These are phyloP conservation scores for Beauveria brongniartii DNA, from an alignment of 2,329 filamentous ascomycete species.

Conservation along the genomic window DNA sequence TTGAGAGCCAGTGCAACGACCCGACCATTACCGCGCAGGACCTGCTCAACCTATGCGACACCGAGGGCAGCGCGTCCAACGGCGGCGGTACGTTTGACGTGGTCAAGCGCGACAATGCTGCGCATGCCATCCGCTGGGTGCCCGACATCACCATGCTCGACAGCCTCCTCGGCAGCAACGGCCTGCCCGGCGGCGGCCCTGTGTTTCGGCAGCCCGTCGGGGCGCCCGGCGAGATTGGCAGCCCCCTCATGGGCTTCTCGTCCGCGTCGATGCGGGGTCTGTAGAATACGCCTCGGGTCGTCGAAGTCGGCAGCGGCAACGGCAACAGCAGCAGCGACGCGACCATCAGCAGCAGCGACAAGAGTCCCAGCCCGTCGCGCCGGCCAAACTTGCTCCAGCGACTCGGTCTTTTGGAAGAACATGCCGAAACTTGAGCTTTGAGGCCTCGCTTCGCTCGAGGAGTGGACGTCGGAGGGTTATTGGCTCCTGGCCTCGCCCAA, in stretches of 20 bases:
- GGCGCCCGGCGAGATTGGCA: conserved; percentile 62
- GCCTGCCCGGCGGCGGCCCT: conserved; percentile 33
- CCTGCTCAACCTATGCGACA: conserved; percentile 79
- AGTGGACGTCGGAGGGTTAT: background rate
- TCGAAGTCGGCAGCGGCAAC: conserved; percentile 1
- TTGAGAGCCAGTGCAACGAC: conserved; percentile 46
- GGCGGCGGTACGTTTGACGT: conserved; percentile 79
- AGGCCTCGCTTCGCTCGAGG: background rate
- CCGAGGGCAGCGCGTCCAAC: conserved; percentile 77
- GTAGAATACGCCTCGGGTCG: conserved; percentile 20
- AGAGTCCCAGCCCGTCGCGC: conserved; percentile 11
- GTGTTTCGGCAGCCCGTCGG: conserved; percentile 38
- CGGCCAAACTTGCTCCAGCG: conserved; percentile 15
- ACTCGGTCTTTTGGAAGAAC: background rate
- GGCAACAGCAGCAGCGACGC: background rate
- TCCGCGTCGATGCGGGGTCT: conserved; percentile 28
- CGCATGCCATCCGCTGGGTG: conserved; percentile 45
- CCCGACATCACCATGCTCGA: conserved; percentile 19
- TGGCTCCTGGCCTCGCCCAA: background rate
- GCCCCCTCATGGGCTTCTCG: conserved; percentile 45
- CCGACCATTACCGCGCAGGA: conserved; percentile 46
- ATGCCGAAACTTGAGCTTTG: background rate
- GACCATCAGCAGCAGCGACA: background rate
- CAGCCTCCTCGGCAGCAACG: background rate
- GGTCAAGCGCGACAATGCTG: conserved; percentile 43